phyloP scores from a whole-genome alignment of 495 filamentous ascomycete species.

The Glonium stellatum region DNA sequence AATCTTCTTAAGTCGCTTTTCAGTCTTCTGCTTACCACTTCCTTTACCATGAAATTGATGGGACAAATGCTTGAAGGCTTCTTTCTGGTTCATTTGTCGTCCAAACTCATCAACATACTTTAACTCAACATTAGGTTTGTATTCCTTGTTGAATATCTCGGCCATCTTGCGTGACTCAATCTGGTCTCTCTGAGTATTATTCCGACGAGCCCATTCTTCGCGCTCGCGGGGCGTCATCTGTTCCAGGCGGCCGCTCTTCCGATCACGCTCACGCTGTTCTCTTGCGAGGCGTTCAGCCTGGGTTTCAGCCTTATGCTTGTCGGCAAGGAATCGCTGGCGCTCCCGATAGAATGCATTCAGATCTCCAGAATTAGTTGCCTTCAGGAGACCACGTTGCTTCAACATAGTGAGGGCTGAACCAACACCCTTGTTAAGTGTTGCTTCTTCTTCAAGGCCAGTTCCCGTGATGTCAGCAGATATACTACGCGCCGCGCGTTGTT shows the following conservation, averaged over 20 bases:
- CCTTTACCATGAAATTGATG: conserved; percentile 99
- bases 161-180: conserved; percentile 71
- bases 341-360: conserved; percentile 64
- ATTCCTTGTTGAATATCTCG: conserved; percentile 76
- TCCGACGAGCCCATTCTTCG: conserved; percentile 79
- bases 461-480: conserved; percentile 49
- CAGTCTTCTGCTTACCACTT: conserved; percentile 94
- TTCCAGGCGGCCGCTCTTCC: conserved; percentile 71
- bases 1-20: conserved; percentile 94
- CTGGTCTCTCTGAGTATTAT: conserved; percentile 81
- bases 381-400: conserved; percentile 72
- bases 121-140: conserved; percentile 82
- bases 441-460: conserved; percentile 80
- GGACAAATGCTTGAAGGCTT: conserved; percentile 90
- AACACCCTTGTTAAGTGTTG: conserved; percentile 66
- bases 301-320: conserved; percentile 65
- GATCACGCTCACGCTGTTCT: conserved; percentile 80
- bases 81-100: conserved; percentile 78
- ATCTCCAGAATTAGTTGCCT: conserved; percentile 53
- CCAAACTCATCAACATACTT: conserved; percentile 86
- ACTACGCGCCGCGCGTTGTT: conserved; percentile 44
- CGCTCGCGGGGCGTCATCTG: conserved; percentile 81
- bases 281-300: conserved; percentile 72
- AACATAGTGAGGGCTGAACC: conserved; percentile 77
- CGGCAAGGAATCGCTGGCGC: conserved; percentile 70